These are phyloP conservation scores for Rhodomyrtus psidioides DNA, from an alignment of 441 rosid genomes.

Conservation along the genomic window DNA sequence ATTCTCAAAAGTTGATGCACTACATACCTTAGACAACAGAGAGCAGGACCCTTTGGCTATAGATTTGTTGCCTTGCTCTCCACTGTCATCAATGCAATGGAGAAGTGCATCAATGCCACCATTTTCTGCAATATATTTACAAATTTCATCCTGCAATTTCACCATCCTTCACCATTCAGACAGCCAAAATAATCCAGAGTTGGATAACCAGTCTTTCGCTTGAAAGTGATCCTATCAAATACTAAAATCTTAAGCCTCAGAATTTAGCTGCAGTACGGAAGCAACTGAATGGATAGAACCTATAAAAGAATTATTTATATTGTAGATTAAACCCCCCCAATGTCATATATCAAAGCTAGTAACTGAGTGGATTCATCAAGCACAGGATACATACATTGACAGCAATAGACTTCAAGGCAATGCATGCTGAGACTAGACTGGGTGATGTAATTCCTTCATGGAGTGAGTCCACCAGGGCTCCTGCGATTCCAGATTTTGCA, in stretches of 20 bases:
- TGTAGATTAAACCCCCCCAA: background rate
- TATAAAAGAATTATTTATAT: background rate
- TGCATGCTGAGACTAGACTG: slow-evolving; percentile 67
- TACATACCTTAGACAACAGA: slow-evolving; percentile 62
- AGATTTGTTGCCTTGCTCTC: slow-evolving; percentile 63
- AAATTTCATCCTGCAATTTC: slow-evolving; percentile 75
- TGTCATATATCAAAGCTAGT: background rate
- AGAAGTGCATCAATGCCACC: slow-evolving; percentile 83
- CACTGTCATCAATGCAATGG: slow-evolving; percentile 65
- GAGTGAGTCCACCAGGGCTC: slow-evolving; percentile 61
- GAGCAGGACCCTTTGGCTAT: slow-evolving; percentile 80
- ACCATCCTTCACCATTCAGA: background rate
- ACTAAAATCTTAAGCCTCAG: background rate
- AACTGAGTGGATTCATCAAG: background rate
- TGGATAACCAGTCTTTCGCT: background rate
- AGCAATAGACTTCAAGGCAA: slow-evolving; percentile 77
- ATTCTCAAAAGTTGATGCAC: background rate
- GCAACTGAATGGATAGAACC: background rate
- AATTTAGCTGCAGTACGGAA: background rate
- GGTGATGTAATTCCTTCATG: slow-evolving; percentile 61
- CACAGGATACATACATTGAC: slow-evolving; percentile 56
- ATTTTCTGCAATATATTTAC: slow-evolving; percentile 77
- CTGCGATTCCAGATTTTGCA: slow-evolving; percentile 73
- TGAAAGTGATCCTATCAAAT: background rate
- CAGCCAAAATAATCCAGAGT: background rate